Base-by-base conservation (phyloP, 345 rosid species). In the Clausena lansium region DNA sequence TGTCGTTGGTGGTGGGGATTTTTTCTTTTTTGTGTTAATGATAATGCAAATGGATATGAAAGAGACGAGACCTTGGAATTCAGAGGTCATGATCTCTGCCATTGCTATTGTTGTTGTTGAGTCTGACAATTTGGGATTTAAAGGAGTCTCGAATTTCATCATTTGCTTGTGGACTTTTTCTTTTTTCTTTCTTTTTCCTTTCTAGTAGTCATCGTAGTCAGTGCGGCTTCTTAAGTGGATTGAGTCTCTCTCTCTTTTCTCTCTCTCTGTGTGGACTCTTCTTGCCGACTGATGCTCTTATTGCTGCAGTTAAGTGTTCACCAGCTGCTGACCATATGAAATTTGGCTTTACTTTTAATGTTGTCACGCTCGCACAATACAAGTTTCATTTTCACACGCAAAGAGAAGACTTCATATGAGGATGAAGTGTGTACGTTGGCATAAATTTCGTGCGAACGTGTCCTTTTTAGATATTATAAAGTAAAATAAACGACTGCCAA, bases 51-150 rank as follows among this genome's bases (percentile, higher is more conserved):
- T 52, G 57, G 50, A 66, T 55, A 13, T 47, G 82, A 83, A 65
- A 63, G 82, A 79, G 86, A 80, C 80, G 75, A 70, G 47, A 47
- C 82, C 45, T 60, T 70, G 66, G 45, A 52, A 77, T 63, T 72
- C 20, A 69, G 57, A 70, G 86, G 80, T 74, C 68, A 80, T 78
- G 41, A 80, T 83, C 81, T 70, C 81, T 80, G 80, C 79, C 63
- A 73, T 73, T 69, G 50, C 50, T 45, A 6, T 15, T 32, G 24
- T 28, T 30, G 59, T 71, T 72, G 81, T 68, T 63, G 76, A 62
- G 74, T 80, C 79, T 62, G 81, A 61, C 78, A 83, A 80, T 58
- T 68, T 80, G 79, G 77, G 77, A 38, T 1, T 39, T 35, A 9
- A 24, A 55, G 3, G 66, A 9, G 71, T 75, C 78, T 50, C 6